phyloP scores from a whole-genome alignment of 2,329 filamentous ascomycete species.

The Penicillium digitatum region DNA sequence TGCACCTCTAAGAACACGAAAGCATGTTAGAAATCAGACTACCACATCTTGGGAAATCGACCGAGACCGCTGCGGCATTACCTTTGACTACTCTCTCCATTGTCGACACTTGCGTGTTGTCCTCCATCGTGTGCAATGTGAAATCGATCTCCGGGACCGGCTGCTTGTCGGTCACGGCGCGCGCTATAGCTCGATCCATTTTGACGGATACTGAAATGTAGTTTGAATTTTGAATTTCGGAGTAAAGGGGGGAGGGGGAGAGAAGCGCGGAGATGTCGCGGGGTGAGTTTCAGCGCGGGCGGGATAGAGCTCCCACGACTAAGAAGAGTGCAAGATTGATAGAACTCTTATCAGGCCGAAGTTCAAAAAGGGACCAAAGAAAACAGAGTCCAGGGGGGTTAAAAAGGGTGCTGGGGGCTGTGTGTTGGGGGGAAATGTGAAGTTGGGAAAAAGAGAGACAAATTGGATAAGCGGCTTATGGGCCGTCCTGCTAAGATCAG shows the following conservation, averaged over 20 bases:
- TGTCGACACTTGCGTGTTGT: constrained; percentile 91
- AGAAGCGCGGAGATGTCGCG: constrained; percentile 15
- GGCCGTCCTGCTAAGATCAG: constrained; percentile 7
- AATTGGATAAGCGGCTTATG: constrained; percentile 21
- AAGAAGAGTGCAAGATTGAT: constrained; percentile 3
- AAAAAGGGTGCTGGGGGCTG: constrained; percentile 7
- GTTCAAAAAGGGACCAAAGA: not conserved
- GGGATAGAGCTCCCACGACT: constrained; percentile 12
- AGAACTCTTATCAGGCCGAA: not conserved
- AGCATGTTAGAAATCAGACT: constrained; percentile 14
- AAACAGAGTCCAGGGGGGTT: not conserved
- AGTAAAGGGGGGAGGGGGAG: constrained; percentile 5
- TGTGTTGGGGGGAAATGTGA: constrained; percentile 13
- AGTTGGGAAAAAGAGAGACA: constrained; percentile 27
- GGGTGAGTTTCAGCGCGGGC: constrained; percentile 10
- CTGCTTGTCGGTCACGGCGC: constrained; percentile 91
- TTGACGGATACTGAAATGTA: constrained; percentile 17
- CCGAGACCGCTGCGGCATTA: constrained; percentile 44
- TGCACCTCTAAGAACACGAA: constrained; percentile 70
- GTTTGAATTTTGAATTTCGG: not conserved
- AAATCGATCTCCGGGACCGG: constrained; percentile 98
- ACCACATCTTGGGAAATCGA: constrained; percentile 4
- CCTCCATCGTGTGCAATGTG: constrained; percentile 96
- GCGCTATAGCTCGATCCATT: constrained; percentile 59
- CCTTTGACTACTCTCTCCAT: constrained; percentile 97